Base-by-base conservation (phyloP, 305 asterid species). In the Lippia alba region DNA sequence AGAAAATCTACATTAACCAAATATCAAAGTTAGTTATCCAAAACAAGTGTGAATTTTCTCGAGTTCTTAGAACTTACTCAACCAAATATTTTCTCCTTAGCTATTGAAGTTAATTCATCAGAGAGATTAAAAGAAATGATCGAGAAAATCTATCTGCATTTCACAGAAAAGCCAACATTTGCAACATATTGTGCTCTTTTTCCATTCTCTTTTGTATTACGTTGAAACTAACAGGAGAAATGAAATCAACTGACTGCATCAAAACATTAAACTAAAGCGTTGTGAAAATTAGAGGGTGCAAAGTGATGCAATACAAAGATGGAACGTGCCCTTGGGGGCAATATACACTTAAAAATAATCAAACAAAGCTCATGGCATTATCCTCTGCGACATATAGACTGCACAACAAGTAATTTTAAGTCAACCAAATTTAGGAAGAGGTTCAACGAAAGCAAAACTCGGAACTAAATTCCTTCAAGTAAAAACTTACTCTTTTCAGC, bases 401-500 rank as follows among this genome's bases (percentile, higher is more conserved):
- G 64, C 9, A 12, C 57, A 65, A 58, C 32, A 11, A 17, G 48
- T 17, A 45, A 36, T n/a, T 12, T 50, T 39, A 36, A 46, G 34
- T 39, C 36, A 45, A 61, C 12, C 33, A 33, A 62, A 58, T 61
- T 10, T 16, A 16, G 20, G 39, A 19, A 50, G 56, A 6, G 41
- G 40, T 8, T 34, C 30, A 34, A 67, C 30, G 19, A 66, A 73
- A 56, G 39, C 51, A 68, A 49, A 75, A 17, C 7, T 36, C 16
- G 51, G 17, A 3, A 51, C 50, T 32, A 39, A 49, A 18, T 32
- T 72, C 9, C 61, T 5, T 65, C 45, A 68, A 74, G 30, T 18
- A 50, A 46, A 63, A 72, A 79, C 88, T 77, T 80, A 89, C 97
- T 70, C 95, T 85, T 84, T 93, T 92, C 83, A 94, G 88, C 71